Percentiles rank a stretch among this genome's conserved stretches.
phyloP scores from a whole-genome alignment of 1,284 basidiomycete species.

The Termitomyces sp. region DNA sequence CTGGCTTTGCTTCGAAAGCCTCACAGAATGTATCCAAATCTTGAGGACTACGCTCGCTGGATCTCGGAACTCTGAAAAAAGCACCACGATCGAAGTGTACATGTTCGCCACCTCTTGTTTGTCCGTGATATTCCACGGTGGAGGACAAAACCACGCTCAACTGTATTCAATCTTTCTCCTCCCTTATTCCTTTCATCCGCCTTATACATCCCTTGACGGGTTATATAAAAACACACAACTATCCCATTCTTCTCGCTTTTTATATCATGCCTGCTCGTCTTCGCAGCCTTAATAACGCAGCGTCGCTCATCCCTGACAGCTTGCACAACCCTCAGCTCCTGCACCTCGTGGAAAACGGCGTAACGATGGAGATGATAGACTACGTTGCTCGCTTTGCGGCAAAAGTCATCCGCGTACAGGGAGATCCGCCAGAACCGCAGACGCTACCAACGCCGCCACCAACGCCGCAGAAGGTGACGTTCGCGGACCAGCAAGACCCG shows the following conservation, averaged over 20 bases:
- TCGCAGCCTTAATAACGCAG: constrained; percentile 44
- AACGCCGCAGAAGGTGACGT: constrained; percentile 39
- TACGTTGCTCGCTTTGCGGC: constrained; percentile 66
- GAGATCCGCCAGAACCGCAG: constrained; percentile 28
- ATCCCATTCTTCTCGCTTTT: constrained; percentile 14
- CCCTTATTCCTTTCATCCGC: constrained; percentile 15
- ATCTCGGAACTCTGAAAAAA: background rate
- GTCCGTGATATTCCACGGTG: constrained; percentile 13
- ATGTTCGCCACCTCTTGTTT: constrained; percentile 17
- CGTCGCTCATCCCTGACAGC: constrained; percentile 65
- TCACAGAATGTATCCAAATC: background rate
- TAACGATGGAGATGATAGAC: constrained; percentile 79
- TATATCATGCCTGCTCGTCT: constrained; percentile 14
- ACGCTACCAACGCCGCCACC: constrained; percentile 48
- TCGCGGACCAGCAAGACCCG: constrained; percentile 22
- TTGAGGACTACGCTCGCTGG: background rate
- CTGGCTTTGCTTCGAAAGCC: background rate
- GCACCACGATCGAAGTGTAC: constrained; percentile 6
- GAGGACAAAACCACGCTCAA: constrained; percentile 11
- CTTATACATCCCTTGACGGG: constrained; percentile 23
- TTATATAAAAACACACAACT: constrained; percentile 19
- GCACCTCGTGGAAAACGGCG: constrained; percentile 70
- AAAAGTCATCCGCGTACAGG: constrained; percentile 60
- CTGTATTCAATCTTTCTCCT: constrained; percentile 6
- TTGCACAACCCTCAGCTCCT: constrained; percentile 76